Conservation (phyloP, 1,284 basidiomycete species). For the Kwoniella shivajii region DNA sequence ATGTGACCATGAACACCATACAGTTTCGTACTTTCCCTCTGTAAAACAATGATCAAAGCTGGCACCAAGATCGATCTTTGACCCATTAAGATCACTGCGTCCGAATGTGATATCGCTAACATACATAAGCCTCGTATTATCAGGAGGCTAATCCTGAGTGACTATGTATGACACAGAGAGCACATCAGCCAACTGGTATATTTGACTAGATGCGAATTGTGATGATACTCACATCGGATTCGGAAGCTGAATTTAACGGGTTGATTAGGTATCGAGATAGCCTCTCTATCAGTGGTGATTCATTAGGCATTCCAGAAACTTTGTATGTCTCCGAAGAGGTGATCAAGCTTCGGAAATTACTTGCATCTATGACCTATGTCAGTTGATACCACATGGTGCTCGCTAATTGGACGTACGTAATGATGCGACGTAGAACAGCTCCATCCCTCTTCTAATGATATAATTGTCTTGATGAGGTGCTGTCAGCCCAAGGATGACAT, state of each 20-base stretch:
- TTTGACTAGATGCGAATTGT: background rate
- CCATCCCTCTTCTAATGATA: conserved; percentile 24
- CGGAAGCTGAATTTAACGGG: background rate
- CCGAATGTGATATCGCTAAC: conserved; percentile 34
- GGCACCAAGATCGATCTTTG: conserved; percentile 36
- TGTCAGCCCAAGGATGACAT: conserved; percentile 25
- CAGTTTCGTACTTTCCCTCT: conserved; percentile 31
- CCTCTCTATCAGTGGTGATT: conserved; percentile 22
- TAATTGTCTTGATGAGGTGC: background rate
- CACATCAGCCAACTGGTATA: background rate
- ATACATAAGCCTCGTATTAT: conserved; percentile 32
- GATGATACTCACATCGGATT: conserved; percentile 7
- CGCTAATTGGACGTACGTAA: conserved; percentile 44
- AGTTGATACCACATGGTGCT: too few relatives aligned
- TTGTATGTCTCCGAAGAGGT: conserved; percentile 13
- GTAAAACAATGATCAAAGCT: conserved; percentile 35
- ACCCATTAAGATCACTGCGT: conserved; percentile 41
- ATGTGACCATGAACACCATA: conserved; percentile 34
- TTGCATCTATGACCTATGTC: conserved; percentile 5
- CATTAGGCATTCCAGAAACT: background rate
- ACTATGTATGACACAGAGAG: background rate
- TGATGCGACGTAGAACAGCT: conserved; percentile 36
- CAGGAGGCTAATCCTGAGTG: conserved; percentile 9
- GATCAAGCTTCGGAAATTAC: conserved; percentile 33
- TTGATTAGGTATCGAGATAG: conserved; percentile 17